Base-by-base conservation (phyloP, 805 yeast genomes). In the Saturnispora zaruensis region DNA sequence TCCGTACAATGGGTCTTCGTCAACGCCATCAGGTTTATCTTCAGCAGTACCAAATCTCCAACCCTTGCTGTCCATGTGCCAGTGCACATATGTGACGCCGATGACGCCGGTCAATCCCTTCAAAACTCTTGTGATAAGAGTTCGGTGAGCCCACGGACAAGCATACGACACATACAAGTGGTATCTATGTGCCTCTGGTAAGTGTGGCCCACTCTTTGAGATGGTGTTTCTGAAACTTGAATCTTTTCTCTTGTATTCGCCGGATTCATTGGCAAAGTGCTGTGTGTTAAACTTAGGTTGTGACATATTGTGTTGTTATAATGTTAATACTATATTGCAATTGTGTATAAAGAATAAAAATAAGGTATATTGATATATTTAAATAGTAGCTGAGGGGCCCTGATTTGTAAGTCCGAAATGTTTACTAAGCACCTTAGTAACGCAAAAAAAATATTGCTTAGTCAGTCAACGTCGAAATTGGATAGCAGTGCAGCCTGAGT, bases 91-190 rank as follows among this genome's bases (percentile, higher is more conserved):
- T 20, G 90, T 79, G 30, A 82, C 73, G 3, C 80, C 77, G 53
- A 84, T 79, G 9, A 82, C 66, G 1, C 77, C 68, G n/a, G 71
- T 65, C 45, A 84, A 65, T 1, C 96, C 96, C 69, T 89, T 88
- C 54, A 91, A 70, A 11, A 75, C 66, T 48, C 96, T 70, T 3
- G 82, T 74, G 48, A 88, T 82, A 51, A 90, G 71, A 0, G 90
- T 79, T 54, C 98, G 75, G 62, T 87, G 95, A 1, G 97, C 97
- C 90, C 97, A 91, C 4, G 99, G 98, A 67, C 99, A 91, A 2
- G 96, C 96, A 45, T 75, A 72, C 0, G 93, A 84, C 9, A 88
- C 95, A 59, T 85, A 90, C 49, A 89, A 74, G 67, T 90, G 96
- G 63, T 91, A 91, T 59, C 99, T 76, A 51, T 78, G 78, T 43